Base-by-base conservation (phyloP, 495 filamentous ascomycete genomes). In the Tuber aestivum region DNA sequence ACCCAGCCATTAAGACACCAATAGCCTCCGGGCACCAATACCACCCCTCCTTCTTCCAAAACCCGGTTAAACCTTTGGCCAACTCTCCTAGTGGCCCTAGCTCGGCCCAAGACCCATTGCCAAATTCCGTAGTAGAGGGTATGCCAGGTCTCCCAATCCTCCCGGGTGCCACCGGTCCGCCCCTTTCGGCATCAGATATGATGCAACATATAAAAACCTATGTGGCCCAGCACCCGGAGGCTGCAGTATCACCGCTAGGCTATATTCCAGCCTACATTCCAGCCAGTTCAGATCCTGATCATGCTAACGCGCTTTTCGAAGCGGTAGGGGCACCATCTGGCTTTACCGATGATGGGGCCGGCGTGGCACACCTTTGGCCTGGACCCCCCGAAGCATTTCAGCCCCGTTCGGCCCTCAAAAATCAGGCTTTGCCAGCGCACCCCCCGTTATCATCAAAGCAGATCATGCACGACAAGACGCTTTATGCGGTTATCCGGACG, bases 381-480 rank as follows among this genome's bases (percentile, higher is more conserved):
- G 48, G 50, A 37, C 21, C 48, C 69, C 14, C 35, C 41, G 32
- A 37, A 37, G 5, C 69, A 69, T 16, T 72, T 69, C 27, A 69
- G 5, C 21, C 37, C 27, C 32, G 23, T 35, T 9, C 37, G 41
- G 42, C 41, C 69, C 2, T 41, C 69, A 32, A 38, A 37, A 23
- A 4, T 27, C 21, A 78, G 45, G 50, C 18, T 72, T 56, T 78
- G 41, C 75, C 76, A 77, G 27, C 56, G 61, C 75, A 69, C 35
- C 76, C 74, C 14, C 74, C 76, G 40, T 41, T 78, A 65, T 77
- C 74, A 23, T 61, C 76, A 44, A 75, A 78, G 23, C 76, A 78
- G 74, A 78, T 75, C 20, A 77, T 72, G 69, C 75, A 78, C 41
- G 76, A 78, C 70, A 78, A 72, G 72, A 77, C 70, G 20, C 74